Base-by-base conservation (phyloP, 257 asterid genomes). In the Primulina eburnea region DNA sequence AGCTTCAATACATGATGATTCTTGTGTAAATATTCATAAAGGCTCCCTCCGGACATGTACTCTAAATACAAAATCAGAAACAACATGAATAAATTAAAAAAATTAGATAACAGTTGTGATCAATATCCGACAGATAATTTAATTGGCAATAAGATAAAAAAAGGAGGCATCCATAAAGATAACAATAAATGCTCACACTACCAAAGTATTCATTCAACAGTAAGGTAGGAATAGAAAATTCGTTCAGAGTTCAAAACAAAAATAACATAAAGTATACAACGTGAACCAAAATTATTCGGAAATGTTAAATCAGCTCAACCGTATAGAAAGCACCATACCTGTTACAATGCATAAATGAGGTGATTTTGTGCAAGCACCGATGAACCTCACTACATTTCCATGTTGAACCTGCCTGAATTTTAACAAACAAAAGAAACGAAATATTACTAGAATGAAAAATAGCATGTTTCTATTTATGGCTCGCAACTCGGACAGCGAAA, bases 1-100 rank as follows among this genome's bases (percentile, higher is more conserved):
- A 90, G 85, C 80, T 83, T 83, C 83, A 89, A 72, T 55, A 50
- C 71, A n/a, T 38, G 76, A 75, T 75, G 92, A 77, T 85, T 79
- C 79, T 84, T 84, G 50, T 83, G 95, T 85, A 90, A 77, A 85
- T 88, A 85, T 2, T 92, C 92, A 35, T 87, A 88, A 47, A 92
- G 80, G 87, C 93, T 92, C 62, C 98, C 96, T 55, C 96, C 84
- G 7, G 92, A 82, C 98, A 90, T 90, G 83, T 86, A 88, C 66
- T 92, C 98, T 92, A 73, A 77, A 73, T 53, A 71, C 58, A 70
- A 43, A 28, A 79, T 52, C 72, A 71, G 76, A 53, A 73, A 72
- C 20, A 30, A 72, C 65, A 73, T 63, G 64, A 68, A 65, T 71
- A 79, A 60, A 65, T 59, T 67, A 61, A 69, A 50, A 62, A 14